These are phyloP conservation scores for Cordyceps militaris DNA, from an alignment of 2,329 filamentous ascomycete genomes.

Conservation along the genomic window DNA sequence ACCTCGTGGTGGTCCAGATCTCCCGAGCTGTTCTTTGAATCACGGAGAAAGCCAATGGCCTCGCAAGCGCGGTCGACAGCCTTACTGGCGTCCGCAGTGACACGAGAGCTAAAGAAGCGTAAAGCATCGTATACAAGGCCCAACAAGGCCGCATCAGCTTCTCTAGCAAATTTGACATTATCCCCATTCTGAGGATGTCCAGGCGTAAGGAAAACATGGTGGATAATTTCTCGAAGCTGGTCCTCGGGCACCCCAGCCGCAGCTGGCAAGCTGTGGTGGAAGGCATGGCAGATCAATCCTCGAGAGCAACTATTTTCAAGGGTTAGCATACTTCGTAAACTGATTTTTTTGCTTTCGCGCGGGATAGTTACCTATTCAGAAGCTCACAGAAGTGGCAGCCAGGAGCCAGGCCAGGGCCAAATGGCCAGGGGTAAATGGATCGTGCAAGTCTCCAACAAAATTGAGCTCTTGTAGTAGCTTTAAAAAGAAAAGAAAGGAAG, in stretches of 20 bases:
- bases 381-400: too few species aligned
- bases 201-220: conserved; percentile 1
- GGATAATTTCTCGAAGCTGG: neutral
- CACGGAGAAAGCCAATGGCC: neutral
- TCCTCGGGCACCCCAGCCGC: neutral
- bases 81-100: neutral
- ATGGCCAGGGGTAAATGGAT: too few species aligned
- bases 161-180: neutral
- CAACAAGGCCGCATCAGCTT: neutral
- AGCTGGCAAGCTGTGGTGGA: neutral
- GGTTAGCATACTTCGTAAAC: too few species aligned
- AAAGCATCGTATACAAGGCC: neutral
- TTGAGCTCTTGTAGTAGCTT: neutral
- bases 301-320: too few species aligned
- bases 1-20: neutral
- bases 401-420: too few species aligned
- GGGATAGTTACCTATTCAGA: too few species aligned
- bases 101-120: neutral
- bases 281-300: too few species aligned
- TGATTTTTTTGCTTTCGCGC: too few species aligned
- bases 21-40: neutral
- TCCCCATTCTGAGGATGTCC: neutral
- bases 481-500: neutral
- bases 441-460: too few species aligned
- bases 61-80: neutral